Percentiles rank a stretch among this genome's conserved stretches.
Conservation (phyloP, 1,139 yeast genomes). For the Pneumocystis wakefieldiae region DNA sequence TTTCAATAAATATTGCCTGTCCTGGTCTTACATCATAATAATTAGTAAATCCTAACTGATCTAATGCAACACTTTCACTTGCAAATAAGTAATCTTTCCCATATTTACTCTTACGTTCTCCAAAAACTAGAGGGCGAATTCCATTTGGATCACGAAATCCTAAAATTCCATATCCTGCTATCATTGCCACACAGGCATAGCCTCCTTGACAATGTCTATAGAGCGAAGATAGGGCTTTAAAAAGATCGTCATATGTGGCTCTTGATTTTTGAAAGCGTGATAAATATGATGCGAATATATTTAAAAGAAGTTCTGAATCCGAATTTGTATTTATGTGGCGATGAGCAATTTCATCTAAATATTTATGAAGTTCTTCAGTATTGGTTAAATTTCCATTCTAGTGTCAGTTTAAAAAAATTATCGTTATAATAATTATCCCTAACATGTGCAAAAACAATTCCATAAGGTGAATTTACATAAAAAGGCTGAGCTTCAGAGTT, state of each 20-base stretch:
- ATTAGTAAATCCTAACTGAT: constrained; percentile 75
- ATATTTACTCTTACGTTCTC: constrained; percentile 47
- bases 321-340: constrained; percentile 95
- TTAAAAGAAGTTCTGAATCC: constrained; percentile 78
- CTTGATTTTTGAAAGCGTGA: constrained; percentile 86
- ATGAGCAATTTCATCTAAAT: constrained; percentile 85
- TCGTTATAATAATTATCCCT: background rate
- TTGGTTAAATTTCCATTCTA: constrained; percentile 82
- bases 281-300: constrained; percentile 80
- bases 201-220: constrained; percentile 79
- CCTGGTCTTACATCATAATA: constrained; percentile 84
- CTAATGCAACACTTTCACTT: constrained; percentile 84
- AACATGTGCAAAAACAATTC: constrained; percentile 64
- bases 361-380: constrained; percentile 56
- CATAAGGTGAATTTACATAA: constrained; percentile 93
- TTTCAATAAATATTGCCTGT: constrained; percentile 86
- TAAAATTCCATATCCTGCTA: constrained; percentile 88
- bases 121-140: constrained; percentile 76
- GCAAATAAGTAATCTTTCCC: constrained; percentile 95
- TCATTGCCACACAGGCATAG: constrained; percentile 85
- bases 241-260: constrained; percentile 79
- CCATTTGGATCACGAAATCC: constrained; percentile 98
- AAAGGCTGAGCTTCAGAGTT: constrained; percentile 98
- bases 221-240: constrained; percentile 71
- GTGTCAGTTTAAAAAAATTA: background rate